phyloP scores from a whole-genome alignment of 345 rosid species.

The Triadica sebifera region DNA sequence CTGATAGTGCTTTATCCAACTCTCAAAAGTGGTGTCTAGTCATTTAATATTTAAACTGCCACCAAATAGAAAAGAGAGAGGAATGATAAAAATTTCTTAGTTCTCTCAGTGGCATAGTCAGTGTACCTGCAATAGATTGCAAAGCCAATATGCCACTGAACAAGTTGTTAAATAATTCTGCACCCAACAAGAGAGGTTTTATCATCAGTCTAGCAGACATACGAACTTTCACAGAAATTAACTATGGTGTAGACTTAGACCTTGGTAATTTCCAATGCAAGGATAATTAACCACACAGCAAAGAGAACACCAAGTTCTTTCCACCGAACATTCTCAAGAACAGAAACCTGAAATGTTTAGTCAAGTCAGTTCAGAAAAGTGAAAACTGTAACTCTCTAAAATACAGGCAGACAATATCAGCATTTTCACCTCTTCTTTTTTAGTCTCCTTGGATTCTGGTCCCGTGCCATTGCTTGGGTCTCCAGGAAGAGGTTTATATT shows the following conservation, averaged over 20 bases:
- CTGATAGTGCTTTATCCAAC: too few relatives aligned
- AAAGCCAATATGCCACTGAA: conserved; percentile 58
- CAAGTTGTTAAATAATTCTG: conserved; percentile 58
- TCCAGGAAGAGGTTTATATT: conserved; percentile 26
- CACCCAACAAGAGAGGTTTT: conserved; percentile 21
- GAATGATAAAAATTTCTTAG: neutral
- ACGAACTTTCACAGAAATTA: neutral
- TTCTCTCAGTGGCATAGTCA: neutral
- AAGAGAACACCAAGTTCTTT: conserved; percentile 45
- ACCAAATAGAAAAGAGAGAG: neutral
- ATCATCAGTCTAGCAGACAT: conserved; percentile 7
- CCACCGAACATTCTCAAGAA: conserved; percentile 45
- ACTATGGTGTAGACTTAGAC: conserved; percentile 16
- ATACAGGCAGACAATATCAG: neutral
- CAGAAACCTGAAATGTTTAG: conserved; percentile 32
- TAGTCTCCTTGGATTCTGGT: conserved; percentile 12
- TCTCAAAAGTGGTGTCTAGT: too few relatives aligned
- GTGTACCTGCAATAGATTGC: conserved; percentile 61
- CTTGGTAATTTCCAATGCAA: conserved; percentile 42
- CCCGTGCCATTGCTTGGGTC: conserved; percentile 6
- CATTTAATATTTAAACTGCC: neutral
- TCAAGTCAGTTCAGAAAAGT: neutral
- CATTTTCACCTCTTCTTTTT: conserved; percentile 21
- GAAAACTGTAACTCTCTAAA: neutral
- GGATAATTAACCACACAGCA: conserved; percentile 40